Percentiles rank a stretch among this genome's conserved stretches.
Conservation (phyloP, 139 green algal genomes). For the Closterium sp. region DNA sequence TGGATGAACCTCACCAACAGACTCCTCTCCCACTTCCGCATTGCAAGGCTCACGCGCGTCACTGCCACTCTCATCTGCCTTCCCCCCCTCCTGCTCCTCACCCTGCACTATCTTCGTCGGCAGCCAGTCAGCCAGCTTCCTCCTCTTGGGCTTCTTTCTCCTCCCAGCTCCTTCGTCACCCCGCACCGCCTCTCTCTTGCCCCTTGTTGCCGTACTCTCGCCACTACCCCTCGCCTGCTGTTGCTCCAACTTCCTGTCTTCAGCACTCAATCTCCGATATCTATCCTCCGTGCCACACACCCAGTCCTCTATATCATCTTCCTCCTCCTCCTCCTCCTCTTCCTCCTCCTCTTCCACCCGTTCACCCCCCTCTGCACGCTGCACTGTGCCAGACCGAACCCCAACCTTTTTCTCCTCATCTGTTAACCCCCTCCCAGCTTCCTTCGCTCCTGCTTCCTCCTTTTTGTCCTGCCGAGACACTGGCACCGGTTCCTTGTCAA, state of each 20-base stretch:
- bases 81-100: background rate
- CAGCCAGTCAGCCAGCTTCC: background rate
- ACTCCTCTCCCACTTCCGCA: no score
- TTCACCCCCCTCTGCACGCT: background rate
- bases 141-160: background rate
- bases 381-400: no score
- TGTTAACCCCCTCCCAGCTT: no score
- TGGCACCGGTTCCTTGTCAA: background rate
- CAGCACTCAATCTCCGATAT: background rate
- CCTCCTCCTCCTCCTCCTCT: no score
- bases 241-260: background rate
- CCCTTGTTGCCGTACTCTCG: background rate
- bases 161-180: background rate
- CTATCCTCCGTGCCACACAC: background rate
- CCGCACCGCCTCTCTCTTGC: background rate
- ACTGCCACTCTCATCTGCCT: background rate
- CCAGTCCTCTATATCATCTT: background rate
- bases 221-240: background rate
- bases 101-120: background rate
- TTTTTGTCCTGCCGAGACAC: no score
- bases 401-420: background rate
- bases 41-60: no score
- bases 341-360: background rate
- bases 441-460: no score
- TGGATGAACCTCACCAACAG: no score